Conservation (phyloP, 805 yeast genomes). For the Sugiyamaella chiloensis region DNA sequence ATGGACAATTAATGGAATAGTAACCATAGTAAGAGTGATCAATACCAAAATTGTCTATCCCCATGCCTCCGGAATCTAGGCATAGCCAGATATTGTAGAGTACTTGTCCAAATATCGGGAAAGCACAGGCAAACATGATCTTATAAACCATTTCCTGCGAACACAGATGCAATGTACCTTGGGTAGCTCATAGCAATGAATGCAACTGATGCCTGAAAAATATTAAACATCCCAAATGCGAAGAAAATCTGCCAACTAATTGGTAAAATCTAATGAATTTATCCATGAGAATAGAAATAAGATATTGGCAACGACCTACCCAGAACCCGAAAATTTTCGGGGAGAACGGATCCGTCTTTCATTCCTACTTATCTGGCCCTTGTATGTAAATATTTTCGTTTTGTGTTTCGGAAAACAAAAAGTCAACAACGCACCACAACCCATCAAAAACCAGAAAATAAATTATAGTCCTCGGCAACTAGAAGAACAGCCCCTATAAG, state of each 20-base stretch:
- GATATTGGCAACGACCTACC: constrained; percentile 40
- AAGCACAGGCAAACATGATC: constrained; percentile 55
- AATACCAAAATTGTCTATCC: constrained; percentile 51
- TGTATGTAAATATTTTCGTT: constrained; percentile 41
- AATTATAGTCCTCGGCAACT: constrained; percentile 49
- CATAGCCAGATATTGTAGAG: constrained; percentile 46
- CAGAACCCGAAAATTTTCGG: constrained; percentile 18
- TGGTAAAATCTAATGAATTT: constrained; percentile 50
- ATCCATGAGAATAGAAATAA: constrained; percentile 55
- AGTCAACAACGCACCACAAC: constrained; percentile 38
- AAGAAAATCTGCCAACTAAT: constrained; percentile 42
- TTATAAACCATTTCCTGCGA: constrained; percentile 53
- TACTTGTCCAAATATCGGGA: constrained; percentile 61
- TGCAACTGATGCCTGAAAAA: constrained; percentile 50
- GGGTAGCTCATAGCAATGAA: constrained; percentile 48
- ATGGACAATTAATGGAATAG: constrained; percentile 45
- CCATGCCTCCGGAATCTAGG: constrained; percentile 54
- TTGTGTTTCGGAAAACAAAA: constrained; percentile 50
- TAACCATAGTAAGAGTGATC: constrained; percentile 41
- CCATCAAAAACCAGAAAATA: constrained; percentile 51
- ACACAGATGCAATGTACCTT: constrained; percentile 53
- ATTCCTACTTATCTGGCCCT: constrained; percentile 31
- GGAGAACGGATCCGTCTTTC: constrained; percentile 12
- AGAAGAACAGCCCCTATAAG: constrained; percentile 52
- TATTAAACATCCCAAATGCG: constrained; percentile 39